Percentiles rank a stretch among this genome's conserved stretches.
Conservation (phyloP, 2,329 filamentous ascomycete genomes). For the Cordyceps tenuipes region DNA sequence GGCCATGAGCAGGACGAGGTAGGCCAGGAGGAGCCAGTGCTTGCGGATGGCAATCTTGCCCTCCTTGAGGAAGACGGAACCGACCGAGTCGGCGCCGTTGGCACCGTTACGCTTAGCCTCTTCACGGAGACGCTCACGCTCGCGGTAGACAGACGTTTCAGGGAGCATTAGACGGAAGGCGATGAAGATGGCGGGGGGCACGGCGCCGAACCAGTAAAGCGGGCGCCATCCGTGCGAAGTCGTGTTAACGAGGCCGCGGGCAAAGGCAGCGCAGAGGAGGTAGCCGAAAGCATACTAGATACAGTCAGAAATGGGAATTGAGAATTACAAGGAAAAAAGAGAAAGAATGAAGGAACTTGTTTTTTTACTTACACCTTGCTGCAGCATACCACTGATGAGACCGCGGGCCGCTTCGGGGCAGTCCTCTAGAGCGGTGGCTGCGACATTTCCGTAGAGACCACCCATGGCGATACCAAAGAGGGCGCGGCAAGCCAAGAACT, state of each 20-base stretch:
- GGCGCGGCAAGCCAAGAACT: constrained; percentile 67
- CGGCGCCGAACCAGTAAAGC: constrained; percentile 81
- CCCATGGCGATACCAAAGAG: constrained; percentile 79
- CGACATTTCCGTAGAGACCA: constrained; percentile 69
- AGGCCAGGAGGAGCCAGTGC: constrained; percentile 73
- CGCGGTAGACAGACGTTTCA: constrained; percentile 66
- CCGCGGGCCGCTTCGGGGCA: constrained; percentile 60
- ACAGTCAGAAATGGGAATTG: background rate
- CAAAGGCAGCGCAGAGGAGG: constrained; percentile 49
- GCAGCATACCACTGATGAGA: constrained; percentile 66
- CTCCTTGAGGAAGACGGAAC: constrained; percentile 59
- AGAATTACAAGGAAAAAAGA: too few relatives aligned
- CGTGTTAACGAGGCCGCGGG: constrained; percentile 62
- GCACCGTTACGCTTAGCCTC: constrained; percentile 19
- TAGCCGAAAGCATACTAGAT: constrained; percentile 55
- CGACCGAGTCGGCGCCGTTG: constrained; percentile 30
- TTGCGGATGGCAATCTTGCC: constrained; percentile 69
- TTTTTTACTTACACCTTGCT: constrained; percentile 49
- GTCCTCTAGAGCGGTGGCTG: constrained; percentile 71
- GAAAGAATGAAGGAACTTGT: background rate
- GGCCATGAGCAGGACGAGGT: constrained; percentile 79
- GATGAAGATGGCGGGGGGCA: constrained; percentile 74
- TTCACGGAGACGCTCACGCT: constrained; percentile 56
- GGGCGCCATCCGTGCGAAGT: constrained; percentile 76
- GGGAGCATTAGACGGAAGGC: constrained; percentile 67